Base-by-base conservation (phyloP, 495 filamentous ascomycete genomes). In the Eremomyces bilateralis region DNA sequence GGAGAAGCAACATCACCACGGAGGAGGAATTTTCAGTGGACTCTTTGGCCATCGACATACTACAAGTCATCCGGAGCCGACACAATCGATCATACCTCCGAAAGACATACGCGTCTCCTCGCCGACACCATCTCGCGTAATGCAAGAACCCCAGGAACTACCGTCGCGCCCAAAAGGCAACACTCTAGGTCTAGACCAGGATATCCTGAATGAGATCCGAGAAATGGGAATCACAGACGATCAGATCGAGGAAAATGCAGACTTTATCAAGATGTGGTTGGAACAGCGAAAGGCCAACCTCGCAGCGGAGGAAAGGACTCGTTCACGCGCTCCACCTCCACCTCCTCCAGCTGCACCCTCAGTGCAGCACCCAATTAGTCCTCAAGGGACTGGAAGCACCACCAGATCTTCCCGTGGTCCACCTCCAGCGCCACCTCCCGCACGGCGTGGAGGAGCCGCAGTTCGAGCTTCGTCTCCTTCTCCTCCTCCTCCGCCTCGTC, bases 171-270 rank as follows among this genome's bases (percentile, higher is more conserved):
- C n/a, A 47, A n/a, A n/a, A n/a, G n/a, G n/a, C n/a, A n/a, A n/a
- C n/a, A n/a, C n/a, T n/a, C n/a, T n/a, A n/a, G n/a, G n/a, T 36
- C 33, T 27, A 13, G 24, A 36, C 32, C 35, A 41, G 59, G 66
- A 71, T 6, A 64, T 90, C 28, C 64, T 92, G 48, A 73, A 75
- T 45, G 81, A 93, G 47, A 57, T 97, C 16, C 60, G 71, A 44
- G 58, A 67, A 19, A 82, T 93, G 73, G 88, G 85, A 2, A 79
- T 94, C 29, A 90, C 79, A 1, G 78, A 88, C 46, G 85, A 93
- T 48, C 75, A 88, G 44, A 88, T 95, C 37, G 73, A 69, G 35
- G 78, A 90, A 37, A 84, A 94, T 47, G 76, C 82, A 27, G 85
- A 92, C 35, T 95, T 94, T 44, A 97, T 95, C 53, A 71, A 81